Percentiles rank a stretch among this genome's conserved stretches.
Evolutionary conservation across 2,329 filamentous ascomycete genomes (phyloP).

Genomic region (Parasarocladium wereldwijsianum): DNA sequence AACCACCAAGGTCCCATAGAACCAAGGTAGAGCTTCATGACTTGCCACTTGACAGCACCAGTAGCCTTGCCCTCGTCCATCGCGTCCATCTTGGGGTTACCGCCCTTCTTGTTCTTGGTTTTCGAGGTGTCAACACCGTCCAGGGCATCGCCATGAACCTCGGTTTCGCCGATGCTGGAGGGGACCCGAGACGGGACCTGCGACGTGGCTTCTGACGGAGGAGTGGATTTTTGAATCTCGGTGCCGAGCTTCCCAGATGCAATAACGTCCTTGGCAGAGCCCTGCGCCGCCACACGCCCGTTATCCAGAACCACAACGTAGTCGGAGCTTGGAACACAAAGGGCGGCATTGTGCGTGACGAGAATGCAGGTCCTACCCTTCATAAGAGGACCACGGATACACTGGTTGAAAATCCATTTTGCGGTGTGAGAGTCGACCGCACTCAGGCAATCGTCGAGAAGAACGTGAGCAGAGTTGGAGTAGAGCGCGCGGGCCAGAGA

Average conservation of each 20-base stretch:
- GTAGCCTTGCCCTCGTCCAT: conserved; percentile 67
- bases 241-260: conserved; percentile 81
- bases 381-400: conserved; percentile 83
- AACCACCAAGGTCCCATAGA: conserved; percentile 98
- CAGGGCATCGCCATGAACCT: conserved; percentile 31
- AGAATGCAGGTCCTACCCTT: conserved; percentile 77
- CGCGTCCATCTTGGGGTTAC: conserved; percentile 32
- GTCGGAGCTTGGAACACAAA: conserved; percentile 68
- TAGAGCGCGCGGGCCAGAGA: conserved; percentile 96
- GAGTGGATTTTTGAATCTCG: conserved; percentile 59
- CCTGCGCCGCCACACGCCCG: conserved; percentile 63
- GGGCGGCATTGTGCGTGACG: conserved; percentile 87
- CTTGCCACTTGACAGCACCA: conserved; percentile 76
- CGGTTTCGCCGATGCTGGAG: conserved; percentile 57
- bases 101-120: conserved; percentile 29
- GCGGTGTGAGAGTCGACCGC: conserved; percentile 96
- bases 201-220: conserved; percentile 56
- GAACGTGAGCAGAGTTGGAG: conserved; percentile 77
- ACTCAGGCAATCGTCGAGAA: conserved; percentile 90
- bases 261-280: conserved; percentile 64
- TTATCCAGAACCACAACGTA: conserved; percentile 80
- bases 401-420: conserved; percentile 95
- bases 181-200: conserved; percentile 63
- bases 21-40: conserved; percentile 70
- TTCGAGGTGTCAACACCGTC: conserved; percentile 22